phyloP scores from a whole-genome alignment of 2,329 filamentous ascomycete species.

The Parastagonospora nodorum region DNA sequence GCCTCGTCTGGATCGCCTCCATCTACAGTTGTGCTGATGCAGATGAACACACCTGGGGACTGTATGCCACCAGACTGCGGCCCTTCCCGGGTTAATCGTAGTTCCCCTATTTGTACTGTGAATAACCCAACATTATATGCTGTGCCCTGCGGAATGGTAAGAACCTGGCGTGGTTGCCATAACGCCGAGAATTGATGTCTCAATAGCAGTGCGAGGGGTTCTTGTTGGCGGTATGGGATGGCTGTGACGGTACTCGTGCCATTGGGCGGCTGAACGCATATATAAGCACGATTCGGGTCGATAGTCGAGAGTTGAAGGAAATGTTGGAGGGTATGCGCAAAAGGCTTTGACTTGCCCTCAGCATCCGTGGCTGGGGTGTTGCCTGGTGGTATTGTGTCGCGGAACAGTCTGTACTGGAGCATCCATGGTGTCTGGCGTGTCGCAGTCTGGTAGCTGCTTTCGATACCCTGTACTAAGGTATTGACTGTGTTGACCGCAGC shows the following conservation, averaged over 20 bases:
- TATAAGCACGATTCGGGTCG: slow-evolving; percentile 24
- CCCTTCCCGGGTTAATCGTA: slow-evolving; percentile 27
- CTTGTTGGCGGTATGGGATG: slow-evolving; percentile 31
- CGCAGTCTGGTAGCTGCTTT: slow-evolving; percentile 29
- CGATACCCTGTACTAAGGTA: slow-evolving; percentile 32
- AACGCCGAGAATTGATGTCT: slow-evolving; percentile 29
- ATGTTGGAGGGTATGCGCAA: slow-evolving; percentile 35
- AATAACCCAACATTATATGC: slow-evolving; percentile 30
- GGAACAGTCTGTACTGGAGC: slow-evolving; percentile 41
- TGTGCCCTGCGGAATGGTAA: slow-evolving; percentile 25
- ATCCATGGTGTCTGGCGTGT: slow-evolving; percentile 31
- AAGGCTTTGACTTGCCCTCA: slow-evolving; percentile 18
- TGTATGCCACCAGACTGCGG: slow-evolving; percentile 16
- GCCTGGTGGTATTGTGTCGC: slow-evolving; percentile 30
- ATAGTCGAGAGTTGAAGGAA: slow-evolving; percentile 34
- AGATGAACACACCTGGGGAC: slow-evolving; percentile 37
- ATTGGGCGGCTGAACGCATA: slow-evolving; percentile 26
- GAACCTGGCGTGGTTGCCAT: slow-evolving; percentile 32
- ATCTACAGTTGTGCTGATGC: slow-evolving; percentile 25
- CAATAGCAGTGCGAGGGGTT: slow-evolving; percentile 23
- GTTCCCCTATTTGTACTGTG: slow-evolving; percentile 34
- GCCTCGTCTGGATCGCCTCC: slow-evolving; percentile 9
- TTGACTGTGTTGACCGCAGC: slow-evolving; percentile 25
- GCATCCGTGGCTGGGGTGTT: slow-evolving; percentile 12
- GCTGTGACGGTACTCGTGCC: slow-evolving; percentile 19